Evolutionary conservation across 2,329 filamentous ascomycete genomes (phyloP).

Genomic region (Elsinoe arachidis): DNA sequence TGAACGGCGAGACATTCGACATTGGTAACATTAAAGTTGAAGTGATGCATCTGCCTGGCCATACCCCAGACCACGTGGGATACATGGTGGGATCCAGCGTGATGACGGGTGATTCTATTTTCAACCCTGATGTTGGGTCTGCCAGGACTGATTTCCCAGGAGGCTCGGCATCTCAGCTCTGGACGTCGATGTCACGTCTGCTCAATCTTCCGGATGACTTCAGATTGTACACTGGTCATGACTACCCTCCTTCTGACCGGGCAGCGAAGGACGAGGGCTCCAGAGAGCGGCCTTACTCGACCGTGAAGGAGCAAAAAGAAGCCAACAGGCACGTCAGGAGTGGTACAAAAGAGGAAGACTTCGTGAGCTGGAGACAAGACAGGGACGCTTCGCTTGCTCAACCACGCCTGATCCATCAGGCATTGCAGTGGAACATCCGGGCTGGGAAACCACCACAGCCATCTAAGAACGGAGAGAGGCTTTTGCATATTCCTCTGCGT

Average conservation of each 20-base stretch:
- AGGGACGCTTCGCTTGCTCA: conserved; percentile 26
- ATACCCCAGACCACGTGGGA: conserved; percentile 53
- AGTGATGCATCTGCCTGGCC: conserved; percentile 50
- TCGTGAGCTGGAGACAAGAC: conserved; percentile 26
- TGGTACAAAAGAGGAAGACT: conserved; percentile 24
- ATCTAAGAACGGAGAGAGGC: background rate
- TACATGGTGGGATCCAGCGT: conserved; percentile 45
- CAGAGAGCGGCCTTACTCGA: conserved; percentile 26
- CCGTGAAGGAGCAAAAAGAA: conserved; percentile 28
- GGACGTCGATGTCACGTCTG: conserved; percentile 23
- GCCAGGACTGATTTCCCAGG: conserved; percentile 30
- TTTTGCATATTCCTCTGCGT: background rate
- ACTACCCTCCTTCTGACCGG: conserved; percentile 24
- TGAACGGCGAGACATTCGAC: conserved; percentile 45
- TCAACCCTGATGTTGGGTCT: conserved; percentile 28
- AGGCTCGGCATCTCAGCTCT: conserved; percentile 25
- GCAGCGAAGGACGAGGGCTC: conserved; percentile 13
- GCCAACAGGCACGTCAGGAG: conserved; percentile 29
- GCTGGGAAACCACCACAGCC: conserved; percentile 27
- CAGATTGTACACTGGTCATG: conserved; percentile 30
- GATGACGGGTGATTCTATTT: conserved; percentile 30
- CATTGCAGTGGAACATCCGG: conserved; percentile 33
- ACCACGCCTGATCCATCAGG: conserved; percentile 30
- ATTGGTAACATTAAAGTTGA: conserved; percentile 41
- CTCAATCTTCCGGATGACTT: conserved; percentile 23